A percentile compares a stretch with the other conserved stretches of the same genome.
Conservation (phyloP, 148 eudicot genomes). For the Talinum fruticosum region DNA sequence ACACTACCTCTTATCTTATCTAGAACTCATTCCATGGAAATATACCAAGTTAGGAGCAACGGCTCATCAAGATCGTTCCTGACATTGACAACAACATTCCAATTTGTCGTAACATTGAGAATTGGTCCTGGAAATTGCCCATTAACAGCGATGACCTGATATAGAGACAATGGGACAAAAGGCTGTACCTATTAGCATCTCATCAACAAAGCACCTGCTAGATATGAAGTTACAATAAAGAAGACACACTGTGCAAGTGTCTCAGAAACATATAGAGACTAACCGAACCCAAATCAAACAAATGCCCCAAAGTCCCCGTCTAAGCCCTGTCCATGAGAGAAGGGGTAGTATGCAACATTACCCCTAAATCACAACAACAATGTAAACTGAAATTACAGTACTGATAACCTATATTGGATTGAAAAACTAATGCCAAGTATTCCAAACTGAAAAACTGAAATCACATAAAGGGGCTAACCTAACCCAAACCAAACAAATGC, state of each 20-base stretch:
- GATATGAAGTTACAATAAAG: background rate
- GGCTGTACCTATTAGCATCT: background rate
- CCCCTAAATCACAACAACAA: too few relatives aligned
- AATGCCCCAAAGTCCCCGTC: too few relatives aligned
- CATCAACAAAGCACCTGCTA: constrained; percentile 3
- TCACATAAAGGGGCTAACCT: background rate
- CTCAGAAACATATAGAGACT: background rate
- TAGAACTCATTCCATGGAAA: background rate
- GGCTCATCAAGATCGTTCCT: constrained; percentile 89
- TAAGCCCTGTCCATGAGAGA: too few relatives aligned
- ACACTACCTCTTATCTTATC: background rate
- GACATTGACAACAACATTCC: constrained; percentile 90
- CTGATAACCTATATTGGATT: too few relatives aligned
- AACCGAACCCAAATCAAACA: background rate
- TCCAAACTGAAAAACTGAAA: too few relatives aligned
- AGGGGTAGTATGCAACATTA: too few relatives aligned
- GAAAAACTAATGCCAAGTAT: too few relatives aligned
- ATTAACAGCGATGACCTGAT: constrained; percentile 85
- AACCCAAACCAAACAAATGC: background rate
- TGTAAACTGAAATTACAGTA: too few relatives aligned
- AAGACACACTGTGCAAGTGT: background rate
- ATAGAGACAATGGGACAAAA: constrained; percentile 8
- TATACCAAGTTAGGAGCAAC: constrained; percentile 88
- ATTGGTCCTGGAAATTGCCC: constrained; percentile 96
- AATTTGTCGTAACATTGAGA: constrained; percentile 89